phyloP scores from a whole-genome alignment of 805 yeast species.

The Candida fluviatilis region DNA sequence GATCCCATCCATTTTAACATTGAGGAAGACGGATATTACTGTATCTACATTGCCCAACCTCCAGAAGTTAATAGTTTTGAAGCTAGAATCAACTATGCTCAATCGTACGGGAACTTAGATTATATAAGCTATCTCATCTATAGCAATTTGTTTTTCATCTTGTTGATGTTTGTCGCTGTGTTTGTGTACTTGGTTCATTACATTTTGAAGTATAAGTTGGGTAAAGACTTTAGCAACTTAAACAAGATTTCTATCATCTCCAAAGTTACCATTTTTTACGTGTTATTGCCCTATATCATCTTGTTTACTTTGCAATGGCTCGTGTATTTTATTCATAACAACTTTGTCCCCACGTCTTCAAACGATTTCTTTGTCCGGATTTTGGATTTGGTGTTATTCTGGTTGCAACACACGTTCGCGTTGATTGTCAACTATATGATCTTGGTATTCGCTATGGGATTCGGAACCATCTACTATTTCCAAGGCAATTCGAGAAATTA shows the following conservation, averaged over 20 bases:
- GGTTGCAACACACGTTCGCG: constrained; percentile 7
- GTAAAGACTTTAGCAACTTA: constrained; percentile 23
- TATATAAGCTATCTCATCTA: constrained; percentile 14
- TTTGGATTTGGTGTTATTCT: not conserved
- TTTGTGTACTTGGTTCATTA: constrained; percentile 20
- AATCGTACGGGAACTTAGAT: constrained; percentile 23
- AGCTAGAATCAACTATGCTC: constrained; percentile 16
- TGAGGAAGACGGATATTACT: constrained; percentile 23
- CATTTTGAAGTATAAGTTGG: constrained; percentile 21
- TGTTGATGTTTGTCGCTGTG: constrained; percentile 13
- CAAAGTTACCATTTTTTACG: constrained; percentile 22
- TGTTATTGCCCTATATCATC: constrained; percentile 17
- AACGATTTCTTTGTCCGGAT: constrained; percentile 3
- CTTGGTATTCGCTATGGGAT: constrained; percentile 31
- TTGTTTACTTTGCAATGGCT: constrained; percentile 4
- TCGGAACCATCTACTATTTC: constrained; percentile 28
- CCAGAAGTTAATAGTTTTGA: constrained; percentile 5
- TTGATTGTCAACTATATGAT: constrained; percentile 10
- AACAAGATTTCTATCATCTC: constrained; percentile 25
- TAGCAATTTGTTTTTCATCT: constrained; percentile 11
- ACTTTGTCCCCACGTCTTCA: constrained; percentile 6
- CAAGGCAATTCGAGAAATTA: constrained; percentile 17
- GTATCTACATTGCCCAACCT: constrained; percentile 27
- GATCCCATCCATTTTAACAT: constrained; percentile 12
- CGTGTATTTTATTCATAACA: constrained; percentile 11